Conservation (phyloP, 2,329 filamentous ascomycete species). For the Colletotrichum orchidophilum region DNA sequence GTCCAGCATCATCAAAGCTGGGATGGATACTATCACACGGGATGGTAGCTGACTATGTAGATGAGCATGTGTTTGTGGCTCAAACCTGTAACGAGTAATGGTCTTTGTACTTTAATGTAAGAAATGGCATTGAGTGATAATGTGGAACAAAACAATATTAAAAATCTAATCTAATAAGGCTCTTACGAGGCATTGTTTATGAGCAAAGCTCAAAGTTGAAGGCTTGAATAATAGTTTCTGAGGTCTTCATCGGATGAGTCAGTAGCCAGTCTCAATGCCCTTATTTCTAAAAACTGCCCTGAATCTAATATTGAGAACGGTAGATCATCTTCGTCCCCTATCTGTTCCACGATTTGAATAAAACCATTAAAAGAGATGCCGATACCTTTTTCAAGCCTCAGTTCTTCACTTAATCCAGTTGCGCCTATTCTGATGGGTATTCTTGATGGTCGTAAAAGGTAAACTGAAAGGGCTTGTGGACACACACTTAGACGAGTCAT, state of each 20-base stretch:
- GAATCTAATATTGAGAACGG: neutral
- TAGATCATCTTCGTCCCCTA: constrained; percentile 31
- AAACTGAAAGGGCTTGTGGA: neutral
- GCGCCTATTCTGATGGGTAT: neutral
- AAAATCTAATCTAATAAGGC: neutral
- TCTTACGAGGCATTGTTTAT: too few relatives aligned
- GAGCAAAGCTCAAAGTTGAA: too few relatives aligned
- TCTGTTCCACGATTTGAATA: constrained; percentile 48
- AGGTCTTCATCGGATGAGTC: too few relatives aligned
- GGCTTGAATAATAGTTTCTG: too few relatives aligned
- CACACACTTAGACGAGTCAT: neutral
- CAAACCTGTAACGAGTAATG: neutral
- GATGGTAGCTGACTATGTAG: neutral
- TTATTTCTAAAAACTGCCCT: neutral
- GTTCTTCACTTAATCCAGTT: neutral
- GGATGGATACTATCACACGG: constrained; percentile 7
- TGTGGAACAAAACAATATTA: neutral
- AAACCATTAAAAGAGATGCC: constrained; percentile 52
- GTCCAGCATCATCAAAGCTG: neutral
- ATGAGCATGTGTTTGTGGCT: neutral
- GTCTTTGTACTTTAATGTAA: neutral
- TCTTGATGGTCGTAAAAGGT: neutral
- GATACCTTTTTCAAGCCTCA: constrained; percentile 44
- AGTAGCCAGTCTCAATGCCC: too few relatives aligned
- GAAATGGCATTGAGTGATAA: neutral